Base-by-base conservation (phyloP, 2,329 filamentous ascomycete genomes). In the Pestalotiopsis sp. region DNA sequence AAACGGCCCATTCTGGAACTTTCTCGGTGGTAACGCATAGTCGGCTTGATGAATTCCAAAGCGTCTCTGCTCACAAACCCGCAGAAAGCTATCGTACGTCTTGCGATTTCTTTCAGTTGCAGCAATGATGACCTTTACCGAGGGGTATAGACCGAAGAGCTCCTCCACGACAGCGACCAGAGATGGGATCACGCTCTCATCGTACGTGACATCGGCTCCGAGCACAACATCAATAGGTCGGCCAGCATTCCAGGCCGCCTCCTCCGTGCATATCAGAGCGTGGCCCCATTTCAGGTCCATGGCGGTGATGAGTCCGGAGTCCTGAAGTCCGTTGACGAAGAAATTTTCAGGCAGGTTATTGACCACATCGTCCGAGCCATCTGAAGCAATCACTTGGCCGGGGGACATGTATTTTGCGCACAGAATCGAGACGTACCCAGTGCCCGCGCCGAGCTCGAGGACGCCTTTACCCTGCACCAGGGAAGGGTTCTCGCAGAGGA, bases 181-280 rank as follows among this genome's bases (percentile, higher is more conserved):
- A 1, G 88, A 82, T 0, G 90, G 87, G 64, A 92, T 90, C 57
- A 88, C 85, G 45, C 82, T 82, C 69, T 83, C 84, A 76, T 95
- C 92, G 78, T 95, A 95, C 0, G 91, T 95, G 79, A 95, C 87
- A 77, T 95, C 93, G 41, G 93, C 92, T 3, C 92, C 93, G 36
- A 95, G 79, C 2, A 95, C 86, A 4, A 93, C 79, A 76, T 95
- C 91, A 59, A 89, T 77, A 2, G 76, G 73, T 4, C 76, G 74
- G 20, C 82, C 83, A 23, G 80, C 81, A 71, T 85, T 84, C 86
- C 86, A 87, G 60, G 79, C 77, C 65, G 83, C 75, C 66, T 89
- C 85, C 77, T 91, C 90, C 0, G 85, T 87, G 3, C 86, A 87
- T 62, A 88, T 78, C 3, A 91, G 77, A 0, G 86, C 85, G 70